Evolutionary conservation across 441 rosid genomes (phyloP).

Genomic region (Pelargonium fulgidum): DNA sequence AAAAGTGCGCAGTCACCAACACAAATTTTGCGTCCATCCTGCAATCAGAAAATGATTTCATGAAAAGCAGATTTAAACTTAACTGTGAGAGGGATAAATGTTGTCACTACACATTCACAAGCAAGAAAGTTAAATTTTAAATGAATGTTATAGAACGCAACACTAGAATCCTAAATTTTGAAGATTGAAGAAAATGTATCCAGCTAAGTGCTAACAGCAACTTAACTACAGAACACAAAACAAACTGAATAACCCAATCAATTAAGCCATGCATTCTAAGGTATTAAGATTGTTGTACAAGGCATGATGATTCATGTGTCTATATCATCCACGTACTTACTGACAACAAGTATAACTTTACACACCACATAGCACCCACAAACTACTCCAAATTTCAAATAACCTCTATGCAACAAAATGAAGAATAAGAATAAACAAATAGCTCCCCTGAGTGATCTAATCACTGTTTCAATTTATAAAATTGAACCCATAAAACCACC

Average conservation of each 20-base stretch:
- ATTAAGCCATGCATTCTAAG: not conserved
- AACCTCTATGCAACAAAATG: not conserved
- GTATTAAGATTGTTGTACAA: not conserved
- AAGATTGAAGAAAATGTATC: not conserved
- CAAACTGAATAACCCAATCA: not conserved
- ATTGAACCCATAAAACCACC: no score
- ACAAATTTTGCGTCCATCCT: slow-evolving; percentile 81
- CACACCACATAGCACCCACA: not conserved
- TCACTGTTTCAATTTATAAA: no score
- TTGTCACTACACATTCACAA: not conserved
- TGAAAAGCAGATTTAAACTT: slow-evolving; percentile 3
- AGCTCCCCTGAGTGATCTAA: no score
- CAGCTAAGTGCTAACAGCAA: not conserved
- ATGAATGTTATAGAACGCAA: not conserved
- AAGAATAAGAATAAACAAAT: not conserved
- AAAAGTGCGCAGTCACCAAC: slow-evolving; percentile 93
- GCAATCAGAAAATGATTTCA: slow-evolving; percentile 13
- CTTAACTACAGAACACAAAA: not conserved
- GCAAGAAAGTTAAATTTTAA: not conserved
- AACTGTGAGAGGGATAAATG: not conserved
- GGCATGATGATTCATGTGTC: not conserved
- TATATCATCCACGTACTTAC: no score
- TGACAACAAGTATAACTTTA: not conserved
- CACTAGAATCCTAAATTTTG: not conserved
- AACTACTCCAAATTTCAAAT: not conserved